Conservation (phyloP, 352 stramenopile species). For the Halophytophthora batemanensis region DNA sequence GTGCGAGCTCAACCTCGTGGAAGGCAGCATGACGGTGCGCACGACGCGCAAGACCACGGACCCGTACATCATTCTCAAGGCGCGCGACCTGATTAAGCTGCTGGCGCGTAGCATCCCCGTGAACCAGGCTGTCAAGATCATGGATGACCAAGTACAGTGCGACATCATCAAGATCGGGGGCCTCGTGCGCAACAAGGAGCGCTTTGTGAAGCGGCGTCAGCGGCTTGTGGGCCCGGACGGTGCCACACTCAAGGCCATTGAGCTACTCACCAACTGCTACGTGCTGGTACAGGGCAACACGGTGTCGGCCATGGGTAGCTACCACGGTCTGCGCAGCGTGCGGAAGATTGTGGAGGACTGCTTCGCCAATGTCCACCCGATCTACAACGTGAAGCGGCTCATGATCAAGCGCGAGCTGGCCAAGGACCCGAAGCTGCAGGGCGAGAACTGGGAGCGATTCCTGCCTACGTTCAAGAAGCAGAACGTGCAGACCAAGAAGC, state of each 20-base stretch:
- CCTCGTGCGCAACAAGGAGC: slow-evolving; percentile 98
- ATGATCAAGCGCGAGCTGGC: slow-evolving; percentile 99
- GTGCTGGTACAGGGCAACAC: slow-evolving; percentile 99
- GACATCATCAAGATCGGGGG: slow-evolving; percentile 99
- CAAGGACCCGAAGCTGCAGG: slow-evolving; percentile 96
- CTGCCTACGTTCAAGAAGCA: slow-evolving; percentile 99
- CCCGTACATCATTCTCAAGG: slow-evolving; percentile 99
- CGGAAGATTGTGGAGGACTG: slow-evolving; percentile 98
- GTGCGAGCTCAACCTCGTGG: slow-evolving; percentile 98
- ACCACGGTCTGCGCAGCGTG: slow-evolving; percentile 92
- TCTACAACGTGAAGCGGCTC: slow-evolving; percentile 99
- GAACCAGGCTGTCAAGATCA: slow-evolving; percentile 94
- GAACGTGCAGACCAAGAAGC: slow-evolving; percentile 97
- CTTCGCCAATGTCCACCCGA: slow-evolving; percentile 99
- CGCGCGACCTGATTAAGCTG: slow-evolving; percentile 98
- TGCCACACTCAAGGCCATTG: slow-evolving; percentile 96
- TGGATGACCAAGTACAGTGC: slow-evolving; percentile 97
- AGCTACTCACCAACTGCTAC: slow-evolving; percentile 99
- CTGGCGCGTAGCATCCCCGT: slow-evolving; percentile 96
- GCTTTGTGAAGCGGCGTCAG: slow-evolving; percentile 98
- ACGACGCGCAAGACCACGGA: slow-evolving; percentile 96
- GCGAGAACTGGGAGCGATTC: slow-evolving; percentile 99
- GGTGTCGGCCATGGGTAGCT: slow-evolving; percentile 87
- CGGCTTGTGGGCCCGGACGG: slow-evolving; percentile 97
- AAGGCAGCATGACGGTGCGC: slow-evolving; percentile 90